Evolutionary conservation across 495 filamentous ascomycete species (phyloP).

Genomic region (Xylaria venustula): DNA sequence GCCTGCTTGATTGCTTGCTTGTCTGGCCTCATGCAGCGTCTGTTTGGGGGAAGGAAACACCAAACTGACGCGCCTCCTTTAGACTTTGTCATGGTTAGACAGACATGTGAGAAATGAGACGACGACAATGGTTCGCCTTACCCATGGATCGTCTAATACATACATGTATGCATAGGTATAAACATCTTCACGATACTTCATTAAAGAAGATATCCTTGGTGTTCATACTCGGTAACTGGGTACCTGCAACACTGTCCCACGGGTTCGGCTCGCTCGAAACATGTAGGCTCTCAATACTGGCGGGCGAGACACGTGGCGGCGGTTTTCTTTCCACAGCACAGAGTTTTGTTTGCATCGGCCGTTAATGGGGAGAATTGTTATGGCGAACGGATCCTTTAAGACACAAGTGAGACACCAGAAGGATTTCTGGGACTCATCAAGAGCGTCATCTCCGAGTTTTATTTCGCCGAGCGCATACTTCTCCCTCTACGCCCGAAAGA

Average conservation of each 20-base stretch:
- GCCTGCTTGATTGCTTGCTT: not conserved
- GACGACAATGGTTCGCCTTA: not conserved
- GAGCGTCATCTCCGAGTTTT: not conserved
- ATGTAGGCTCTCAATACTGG: not conserved
- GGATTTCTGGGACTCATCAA: slow-evolving; percentile 6
- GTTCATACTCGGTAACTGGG: not conserved
- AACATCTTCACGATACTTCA: not conserved
- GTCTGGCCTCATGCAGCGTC: not conserved
- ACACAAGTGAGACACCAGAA: slow-evolving; percentile 27
- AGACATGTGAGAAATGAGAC: not conserved
- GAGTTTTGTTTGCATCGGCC: not conserved
- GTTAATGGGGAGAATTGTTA: not conserved
- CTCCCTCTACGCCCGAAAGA: not conserved
- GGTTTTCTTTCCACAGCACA: not conserved
- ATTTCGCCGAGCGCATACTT: not conserved
- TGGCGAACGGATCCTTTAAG: slow-evolving; percentile 7
- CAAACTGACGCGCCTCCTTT: not conserved
- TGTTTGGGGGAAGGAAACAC: not conserved
- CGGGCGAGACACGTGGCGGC: not conserved
- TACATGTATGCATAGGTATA: too few relatives aligned
- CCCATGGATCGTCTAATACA: not conserved
- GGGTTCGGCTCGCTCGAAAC: not conserved
- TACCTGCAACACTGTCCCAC: not conserved
- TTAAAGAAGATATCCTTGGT: not conserved
- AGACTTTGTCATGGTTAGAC: not conserved